Percentiles rank a stretch among this genome's conserved stretches.
Conservation (phyloP, 2,329 filamentous ascomycete genomes). For the Aspergillus sclerotialis region DNA sequence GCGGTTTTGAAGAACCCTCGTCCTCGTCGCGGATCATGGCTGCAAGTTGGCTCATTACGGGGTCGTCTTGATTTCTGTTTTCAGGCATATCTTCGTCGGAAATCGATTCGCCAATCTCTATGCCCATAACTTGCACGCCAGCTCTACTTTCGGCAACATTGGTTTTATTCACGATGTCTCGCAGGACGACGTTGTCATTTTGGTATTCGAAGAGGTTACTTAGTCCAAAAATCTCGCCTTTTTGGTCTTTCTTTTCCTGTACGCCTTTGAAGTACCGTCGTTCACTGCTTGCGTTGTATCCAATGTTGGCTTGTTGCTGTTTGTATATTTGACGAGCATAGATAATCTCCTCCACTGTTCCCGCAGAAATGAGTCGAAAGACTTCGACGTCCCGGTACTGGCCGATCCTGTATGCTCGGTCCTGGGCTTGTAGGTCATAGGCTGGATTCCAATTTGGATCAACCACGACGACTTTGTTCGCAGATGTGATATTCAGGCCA, state of each 20-base stretch:
- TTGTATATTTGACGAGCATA: slow-evolving; percentile 98
- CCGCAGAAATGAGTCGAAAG: slow-evolving; percentile 81
- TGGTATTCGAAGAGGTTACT: slow-evolving; percentile 80
- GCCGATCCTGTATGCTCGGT: slow-evolving; percentile 91
- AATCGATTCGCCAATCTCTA: slow-evolving; percentile 60
- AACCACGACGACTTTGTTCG: slow-evolving; percentile 95
- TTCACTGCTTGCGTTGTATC: slow-evolving; percentile 86
- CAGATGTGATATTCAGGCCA: slow-evolving; percentile 91
- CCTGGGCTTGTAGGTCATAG: slow-evolving; percentile 91
- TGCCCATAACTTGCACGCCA: slow-evolving; percentile 70
- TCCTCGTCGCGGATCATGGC: slow-evolving; percentile 48
- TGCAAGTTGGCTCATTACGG: slow-evolving; percentile 67
- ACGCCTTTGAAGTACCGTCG: slow-evolving; percentile 93
- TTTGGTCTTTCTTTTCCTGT: slow-evolving; percentile 71
- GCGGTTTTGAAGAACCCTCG: slow-evolving; percentile 9
- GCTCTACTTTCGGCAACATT: slow-evolving; percentile 91
- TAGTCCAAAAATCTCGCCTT: slow-evolving; percentile 91
- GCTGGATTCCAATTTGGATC: slow-evolving; percentile 98
- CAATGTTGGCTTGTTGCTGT: slow-evolving; percentile 97
- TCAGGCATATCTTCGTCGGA: slow-evolving; percentile 44
- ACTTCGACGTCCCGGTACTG: slow-evolving; percentile 91
- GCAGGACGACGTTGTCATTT: slow-evolving; percentile 68
- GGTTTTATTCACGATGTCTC: slow-evolving; percentile 97
- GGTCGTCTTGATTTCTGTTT: slow-evolving; percentile 42
- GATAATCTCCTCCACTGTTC: slow-evolving; percentile 94